Base-by-base conservation (phyloP, 805 yeast species). In the Zygotorulaspora sp. region DNA sequence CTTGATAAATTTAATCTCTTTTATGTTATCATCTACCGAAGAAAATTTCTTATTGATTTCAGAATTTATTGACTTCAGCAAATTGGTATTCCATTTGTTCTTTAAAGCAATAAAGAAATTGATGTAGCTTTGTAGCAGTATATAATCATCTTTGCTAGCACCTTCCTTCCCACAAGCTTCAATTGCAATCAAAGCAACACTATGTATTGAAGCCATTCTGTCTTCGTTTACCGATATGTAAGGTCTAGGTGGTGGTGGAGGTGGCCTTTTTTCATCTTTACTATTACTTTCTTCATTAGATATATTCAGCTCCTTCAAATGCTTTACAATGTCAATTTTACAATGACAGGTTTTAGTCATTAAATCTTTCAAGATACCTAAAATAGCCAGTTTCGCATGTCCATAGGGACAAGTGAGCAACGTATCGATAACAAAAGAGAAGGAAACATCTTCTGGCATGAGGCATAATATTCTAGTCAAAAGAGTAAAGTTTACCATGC, bases 311-410 rank as follows among this genome's bases (percentile, higher is more conserved):
- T 34, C 29, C 7, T 35, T 26, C 29, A 43, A 12, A 20, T 40
- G 37, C 19, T 18, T 31, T 10, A 38, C 26, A 19, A 43, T 24
- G 25, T 32, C 40, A 18, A 27, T 34, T 20, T 40, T 18, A 23
- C 35, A 36, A 20, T 37, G 40, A 13, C 44, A 45, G 5, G 52
- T 50, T 44, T 73, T 70, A 4, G 71, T 49, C 47, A 78, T 58
- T 45, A 87, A 66, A 48, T 80, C 86, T 56, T 82, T 86, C 52
- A 87, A 70, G 16, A 86, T 77, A 3, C 80, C 76, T 12, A 86
- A 71, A 24, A 78, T 62, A 3, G 77, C 77, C 16, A 80, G 68
- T 48, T 78, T 77, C 15, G 76, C 74, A 26, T 73, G 72, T 26
- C 71, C 77, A 52, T 71, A 76, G 2, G 92, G 89, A 52, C 90